phyloP scores from a whole-genome alignment of 768 basidiomycete genomes.

The Phlebiopsis flavidoalba region DNA sequence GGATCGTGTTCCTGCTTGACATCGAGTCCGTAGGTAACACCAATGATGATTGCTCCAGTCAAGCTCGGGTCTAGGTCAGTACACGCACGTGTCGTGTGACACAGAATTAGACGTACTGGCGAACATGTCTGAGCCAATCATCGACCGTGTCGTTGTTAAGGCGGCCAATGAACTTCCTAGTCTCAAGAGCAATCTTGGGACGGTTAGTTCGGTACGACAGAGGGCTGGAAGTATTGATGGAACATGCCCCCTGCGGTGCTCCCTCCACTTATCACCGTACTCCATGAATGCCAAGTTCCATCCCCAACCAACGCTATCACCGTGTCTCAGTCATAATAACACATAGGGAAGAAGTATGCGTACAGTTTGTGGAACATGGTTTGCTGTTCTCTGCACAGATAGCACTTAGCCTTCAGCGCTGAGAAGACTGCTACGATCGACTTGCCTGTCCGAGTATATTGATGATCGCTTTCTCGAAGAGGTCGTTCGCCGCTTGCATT shows the following conservation, averaged over 20 bases:
- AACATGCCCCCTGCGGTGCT: conserved; percentile 7
- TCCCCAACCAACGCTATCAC: conserved; percentile 7
- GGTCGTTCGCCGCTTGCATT: conserved; percentile 15
- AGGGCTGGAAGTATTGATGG: conserved; percentile 14
- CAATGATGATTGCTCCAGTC: conserved; percentile 18
- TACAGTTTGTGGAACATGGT: conserved; percentile 8
- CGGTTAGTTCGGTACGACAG: conserved; percentile 3
- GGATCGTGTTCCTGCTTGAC: conserved; percentile 16
- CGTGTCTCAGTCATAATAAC: not conserved
- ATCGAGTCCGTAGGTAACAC: conserved; percentile 20
- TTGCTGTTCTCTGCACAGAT: not conserved
- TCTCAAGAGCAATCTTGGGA: not conserved
- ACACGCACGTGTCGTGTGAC: not conserved
- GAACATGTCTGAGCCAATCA: conserved; percentile 4
- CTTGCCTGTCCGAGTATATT: conserved; percentile 6
- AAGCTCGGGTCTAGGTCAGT: conserved; percentile 9
- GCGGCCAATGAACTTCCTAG: conserved; percentile 1
- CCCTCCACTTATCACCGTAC: conserved; percentile 10
- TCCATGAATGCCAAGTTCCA: conserved; percentile 11
- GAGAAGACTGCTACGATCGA: not conserved
- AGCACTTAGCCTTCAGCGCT: not conserved
- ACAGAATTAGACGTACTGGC: conserved; percentile 8
- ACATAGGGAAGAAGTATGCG: not conserved
- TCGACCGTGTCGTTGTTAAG: conserved; percentile 1
- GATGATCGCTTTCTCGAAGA: conserved; percentile 14